A percentile compares a stretch with the other conserved stretches of the same genome.
Evolutionary conservation across 371 early-diverging fungal genomes (phyloP).

Genomic region (Scutellospora calospora): DNA sequence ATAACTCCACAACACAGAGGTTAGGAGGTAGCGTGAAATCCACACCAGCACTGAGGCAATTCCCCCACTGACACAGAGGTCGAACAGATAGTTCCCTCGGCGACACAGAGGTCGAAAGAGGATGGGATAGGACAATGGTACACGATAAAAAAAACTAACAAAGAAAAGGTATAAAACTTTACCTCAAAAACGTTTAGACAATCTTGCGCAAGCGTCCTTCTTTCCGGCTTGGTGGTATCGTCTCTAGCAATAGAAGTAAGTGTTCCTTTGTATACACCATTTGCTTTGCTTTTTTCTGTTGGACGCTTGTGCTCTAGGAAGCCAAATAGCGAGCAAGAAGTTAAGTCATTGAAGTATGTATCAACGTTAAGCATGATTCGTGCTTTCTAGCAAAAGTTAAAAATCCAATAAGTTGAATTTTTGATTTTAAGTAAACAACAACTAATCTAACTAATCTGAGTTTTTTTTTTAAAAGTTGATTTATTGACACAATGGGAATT

Average conservation of each 20-base stretch:
- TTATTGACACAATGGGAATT: no score
- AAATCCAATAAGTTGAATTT: no score
- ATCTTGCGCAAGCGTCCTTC: conserved; percentile 6
- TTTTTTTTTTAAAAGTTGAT: no score
- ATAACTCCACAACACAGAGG: conserved; percentile 31
- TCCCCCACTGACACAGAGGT: conserved; percentile 21
- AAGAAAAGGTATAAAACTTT: no score
- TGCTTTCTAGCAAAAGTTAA: no score
- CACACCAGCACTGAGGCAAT: conserved; percentile 31
- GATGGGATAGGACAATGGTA: not conserved
- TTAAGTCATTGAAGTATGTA: conserved; percentile 22
- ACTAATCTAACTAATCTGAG: no score
- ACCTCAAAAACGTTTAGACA: conserved; percentile 9
- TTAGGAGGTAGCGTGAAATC: conserved; percentile 35
- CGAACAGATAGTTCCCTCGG: not conserved
- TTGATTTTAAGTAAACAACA: no score
- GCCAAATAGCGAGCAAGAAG: conserved; percentile 27
- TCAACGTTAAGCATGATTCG: conserved; percentile 16
- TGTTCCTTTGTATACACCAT: conserved; percentile 34
- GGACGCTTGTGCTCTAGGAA: conserved; percentile 30
- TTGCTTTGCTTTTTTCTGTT: not conserved
- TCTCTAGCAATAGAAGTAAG: conserved; percentile 19
- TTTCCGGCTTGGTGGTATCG: not conserved
- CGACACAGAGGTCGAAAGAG: not conserved
- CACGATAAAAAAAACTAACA: conserved; percentile 5